Percentiles rank a stretch among this genome's conserved stretches.
Conservation (phyloP, 108 stramenopile species). For the Stephanodiscus triporus region DNA sequence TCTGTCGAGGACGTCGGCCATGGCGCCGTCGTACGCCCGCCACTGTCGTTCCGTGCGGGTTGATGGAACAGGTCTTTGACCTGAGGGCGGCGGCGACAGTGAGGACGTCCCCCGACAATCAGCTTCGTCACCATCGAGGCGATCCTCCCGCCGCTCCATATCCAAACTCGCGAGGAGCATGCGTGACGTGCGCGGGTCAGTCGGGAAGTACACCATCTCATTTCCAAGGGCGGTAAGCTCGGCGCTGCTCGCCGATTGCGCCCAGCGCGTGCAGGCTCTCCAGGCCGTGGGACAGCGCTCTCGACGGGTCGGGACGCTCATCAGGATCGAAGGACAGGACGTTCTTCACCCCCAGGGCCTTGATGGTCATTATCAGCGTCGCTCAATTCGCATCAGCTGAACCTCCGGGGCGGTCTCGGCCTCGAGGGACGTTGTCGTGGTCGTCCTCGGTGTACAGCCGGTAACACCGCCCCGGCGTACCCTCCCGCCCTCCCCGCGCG, state of each 20-base stretch:
- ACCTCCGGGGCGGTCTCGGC: slow-evolving; percentile 80
- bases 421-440: slow-evolving; percentile 50
- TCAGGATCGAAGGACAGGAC: slow-evolving; percentile 91
- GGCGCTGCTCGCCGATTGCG: slow-evolving; percentile 77
- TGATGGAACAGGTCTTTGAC: slow-evolving; percentile 76
- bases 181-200: slow-evolving; percentile 75
- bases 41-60: slow-evolving; percentile 76
- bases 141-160: slow-evolving; percentile 38
- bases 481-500: slow-evolving; percentile 92
- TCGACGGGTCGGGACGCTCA: slow-evolving; percentile 87
- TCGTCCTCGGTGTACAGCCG: slow-evolving; percentile 90
- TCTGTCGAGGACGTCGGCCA: slow-evolving; percentile 80
- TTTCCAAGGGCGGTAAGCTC: slow-evolving; percentile 69
- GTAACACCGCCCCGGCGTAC: slow-evolving; percentile 93
- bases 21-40: slow-evolving; percentile 77
- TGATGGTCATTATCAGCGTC: slow-evolving; percentile 89
- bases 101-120: slow-evolving; percentile 76
- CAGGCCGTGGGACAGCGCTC: slow-evolving; percentile 76
- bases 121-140: slow-evolving; percentile 39
- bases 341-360: slow-evolving; percentile 95
- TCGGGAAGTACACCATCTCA: slow-evolving; percentile 87
- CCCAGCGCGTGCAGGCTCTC: slow-evolving; percentile 86
- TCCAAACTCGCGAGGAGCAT: slow-evolving; percentile 81
- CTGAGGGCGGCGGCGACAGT: slow-evolving; percentile 91
- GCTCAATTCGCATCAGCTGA: slow-evolving; percentile 85